phyloP scores from a whole-genome alignment of 2,329 filamentous ascomycete species.

The Fusarium chuoi region DNA sequence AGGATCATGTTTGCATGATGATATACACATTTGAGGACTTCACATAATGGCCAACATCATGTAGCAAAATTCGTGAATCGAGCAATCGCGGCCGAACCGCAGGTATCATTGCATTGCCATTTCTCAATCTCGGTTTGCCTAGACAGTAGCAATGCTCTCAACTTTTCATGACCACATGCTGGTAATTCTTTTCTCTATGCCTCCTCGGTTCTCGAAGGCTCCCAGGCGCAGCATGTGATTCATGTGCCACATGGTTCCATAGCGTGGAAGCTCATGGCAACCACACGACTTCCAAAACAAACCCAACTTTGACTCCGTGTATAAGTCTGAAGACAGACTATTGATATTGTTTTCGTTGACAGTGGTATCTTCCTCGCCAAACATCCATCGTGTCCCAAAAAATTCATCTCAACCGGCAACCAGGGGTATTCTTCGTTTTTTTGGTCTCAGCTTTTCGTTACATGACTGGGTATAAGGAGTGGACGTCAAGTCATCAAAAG shows the following conservation, averaged over 20 bases:
- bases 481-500: constrained; percentile 50
- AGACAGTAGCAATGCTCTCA: constrained; percentile 32
- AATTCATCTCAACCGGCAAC: constrained; percentile 41
- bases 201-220: background rate
- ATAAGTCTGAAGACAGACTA: constrained; percentile 32
- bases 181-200: constrained; percentile 7
- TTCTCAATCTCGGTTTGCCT: constrained; percentile 38
- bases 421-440: constrained; percentile 51
- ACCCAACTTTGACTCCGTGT: constrained; percentile 40
- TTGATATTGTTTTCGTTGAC: constrained; percentile 38
- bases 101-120: constrained; percentile 43
- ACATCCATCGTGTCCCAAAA: constrained; percentile 40
- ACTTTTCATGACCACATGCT: constrained; percentile 34
- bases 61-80: constrained; percentile 23
- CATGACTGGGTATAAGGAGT: constrained; percentile 51
- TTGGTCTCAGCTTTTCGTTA: constrained; percentile 46
- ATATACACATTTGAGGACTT: background rate
- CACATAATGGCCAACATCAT: background rate
- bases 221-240: constrained; percentile 20
- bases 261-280: constrained; percentile 28
- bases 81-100: constrained; percentile 33
- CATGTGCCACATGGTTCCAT: constrained; percentile 15
- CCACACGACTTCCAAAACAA: constrained; percentile 29
- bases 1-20: background rate
- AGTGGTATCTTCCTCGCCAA: constrained; percentile 44